Conservation (phyloP, 2,329 filamentous ascomycete genomes). For the Fusarium equiseti region DNA sequence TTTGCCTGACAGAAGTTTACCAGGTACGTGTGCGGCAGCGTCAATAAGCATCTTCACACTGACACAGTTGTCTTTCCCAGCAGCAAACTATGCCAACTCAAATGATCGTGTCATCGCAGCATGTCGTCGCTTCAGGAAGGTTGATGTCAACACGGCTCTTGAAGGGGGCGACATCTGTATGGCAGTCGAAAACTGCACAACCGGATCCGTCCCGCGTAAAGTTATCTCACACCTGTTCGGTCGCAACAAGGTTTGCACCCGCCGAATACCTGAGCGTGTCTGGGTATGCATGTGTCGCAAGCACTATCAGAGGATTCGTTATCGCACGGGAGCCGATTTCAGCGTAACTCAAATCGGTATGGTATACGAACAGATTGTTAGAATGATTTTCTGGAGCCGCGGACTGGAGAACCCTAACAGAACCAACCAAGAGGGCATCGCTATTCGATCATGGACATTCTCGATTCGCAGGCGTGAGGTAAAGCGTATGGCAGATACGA, state of each 20-base stretch:
- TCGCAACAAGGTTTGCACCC: conserved; percentile 82
- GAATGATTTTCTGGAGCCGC: conserved; percentile 73
- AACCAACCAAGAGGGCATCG: conserved; percentile 48
- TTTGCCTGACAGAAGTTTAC: conserved; percentile 18
- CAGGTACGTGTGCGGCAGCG: conserved; percentile 15
- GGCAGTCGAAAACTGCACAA: conserved; percentile 69
- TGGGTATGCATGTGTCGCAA: conserved; percentile 86
- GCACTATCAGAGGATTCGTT: conserved; percentile 82
- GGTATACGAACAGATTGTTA: conserved; percentile 70
- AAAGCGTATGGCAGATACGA: conserved; percentile 61
- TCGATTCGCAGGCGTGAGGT: conserved; percentile 74
- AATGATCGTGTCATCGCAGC: conserved; percentile 41
- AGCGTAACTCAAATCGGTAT: conserved; percentile 73
- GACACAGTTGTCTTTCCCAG: conserved; percentile 11
- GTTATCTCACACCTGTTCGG: conserved; percentile 86
- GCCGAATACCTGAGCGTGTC: conserved; percentile 73
- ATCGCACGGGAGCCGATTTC: conserved; percentile 73
- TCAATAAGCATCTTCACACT: not conserved
- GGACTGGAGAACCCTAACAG: conserved; percentile 55
- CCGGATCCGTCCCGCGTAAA: conserved; percentile 74
- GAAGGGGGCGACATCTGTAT: conserved; percentile 60
- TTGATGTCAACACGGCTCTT: conserved; percentile 32
- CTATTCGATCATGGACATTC: conserved; percentile 67
- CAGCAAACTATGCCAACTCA: conserved; percentile 15
- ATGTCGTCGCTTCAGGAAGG: conserved; percentile 31